Percentiles rank a stretch among this genome's conserved stretches.
Evolutionary conservation across 1,284 basidiomycete genomes (phyloP).

Genomic region (Agaricales sp.): DNA sequence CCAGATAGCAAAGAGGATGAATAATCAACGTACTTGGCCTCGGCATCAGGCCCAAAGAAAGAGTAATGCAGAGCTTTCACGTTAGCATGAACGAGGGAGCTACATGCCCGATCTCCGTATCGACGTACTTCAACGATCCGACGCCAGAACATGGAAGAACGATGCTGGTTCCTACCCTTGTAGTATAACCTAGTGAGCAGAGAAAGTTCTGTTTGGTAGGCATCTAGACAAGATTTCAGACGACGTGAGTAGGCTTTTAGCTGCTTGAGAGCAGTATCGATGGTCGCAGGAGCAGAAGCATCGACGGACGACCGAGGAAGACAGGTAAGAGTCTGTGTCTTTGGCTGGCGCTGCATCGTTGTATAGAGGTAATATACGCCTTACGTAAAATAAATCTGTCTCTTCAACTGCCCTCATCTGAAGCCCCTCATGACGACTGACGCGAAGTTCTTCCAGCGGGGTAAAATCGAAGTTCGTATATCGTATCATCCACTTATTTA

Average conservation of each 20-base stretch:
- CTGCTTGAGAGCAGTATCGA: conserved; percentile 51
- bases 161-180: conserved; percentile 74
- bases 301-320: conserved; percentile 27
- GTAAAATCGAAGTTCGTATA: conserved; percentile 76
- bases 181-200: conserved; percentile 63
- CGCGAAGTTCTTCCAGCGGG: conserved; percentile 84
- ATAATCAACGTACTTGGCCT: conserved; percentile 3
- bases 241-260: conserved; percentile 44
- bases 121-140: conserved; percentile 40
- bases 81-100: neutral
- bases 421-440: conserved; percentile 44
- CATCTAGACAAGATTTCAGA: conserved; percentile 31
- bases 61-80: neutral
- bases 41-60: neutral
- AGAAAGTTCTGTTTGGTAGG: conserved; percentile 43
- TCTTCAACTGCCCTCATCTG: neutral
- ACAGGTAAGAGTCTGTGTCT: conserved; percentile 16
- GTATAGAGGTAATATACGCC: neutral
- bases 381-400: neutral
- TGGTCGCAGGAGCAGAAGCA: conserved; percentile 22
- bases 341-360: conserved; percentile 10
- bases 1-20: neutral
- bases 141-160: conserved; percentile 60
- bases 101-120: neutral
- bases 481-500: conserved; percentile 10